phyloP scores from a whole-genome alignment of 108 stramenopile species.

The Pseudonitzschia pungens region DNA sequence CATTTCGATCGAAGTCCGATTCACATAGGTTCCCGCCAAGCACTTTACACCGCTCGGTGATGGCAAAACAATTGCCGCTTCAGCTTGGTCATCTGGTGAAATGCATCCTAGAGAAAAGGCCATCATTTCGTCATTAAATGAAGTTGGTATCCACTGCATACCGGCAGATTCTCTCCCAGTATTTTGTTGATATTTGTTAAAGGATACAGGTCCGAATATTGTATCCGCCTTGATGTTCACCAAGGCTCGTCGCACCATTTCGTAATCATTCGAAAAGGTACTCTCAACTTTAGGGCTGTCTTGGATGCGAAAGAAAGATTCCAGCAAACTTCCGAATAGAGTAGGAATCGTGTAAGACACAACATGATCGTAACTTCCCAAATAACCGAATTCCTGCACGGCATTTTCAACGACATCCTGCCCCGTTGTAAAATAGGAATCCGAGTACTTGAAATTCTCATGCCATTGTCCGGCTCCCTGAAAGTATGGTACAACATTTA shows the following conservation, averaged over 20 bases:
- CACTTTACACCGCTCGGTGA: slow-evolving; percentile 29
- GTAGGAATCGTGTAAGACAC: slow-evolving; percentile 46
- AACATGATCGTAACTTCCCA: slow-evolving; percentile 40
- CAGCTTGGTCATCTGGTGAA: slow-evolving; percentile 42
- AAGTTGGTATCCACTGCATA: slow-evolving; percentile 46
- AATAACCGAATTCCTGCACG: slow-evolving; percentile 23
- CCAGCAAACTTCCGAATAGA: slow-evolving; percentile 34
- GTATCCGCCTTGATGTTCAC: slow-evolving; percentile 41
- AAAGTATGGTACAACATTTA: slow-evolving; percentile 34
- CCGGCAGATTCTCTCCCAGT: slow-evolving; percentile 53
- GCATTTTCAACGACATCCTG: slow-evolving; percentile 27
- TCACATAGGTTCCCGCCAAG: slow-evolving; percentile 30
- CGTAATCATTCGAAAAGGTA: slow-evolving; percentile 30
- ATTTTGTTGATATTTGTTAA: slow-evolving; percentile 49
- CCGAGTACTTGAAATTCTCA: slow-evolving; percentile 36
- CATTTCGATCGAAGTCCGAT: neutral
- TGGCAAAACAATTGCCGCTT: slow-evolving; percentile 37
- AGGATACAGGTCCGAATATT: slow-evolving; percentile 54
- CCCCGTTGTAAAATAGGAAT: slow-evolving; percentile 46
- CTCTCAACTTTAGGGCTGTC: slow-evolving; percentile 35
- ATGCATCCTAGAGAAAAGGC: slow-evolving; percentile 30
- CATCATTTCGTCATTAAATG: neutral
- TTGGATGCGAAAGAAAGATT: slow-evolving; percentile 22
- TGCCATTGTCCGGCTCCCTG: slow-evolving; percentile 63
- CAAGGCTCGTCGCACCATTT: slow-evolving; percentile 44